Evolutionary conservation across 2,329 filamentous ascomycete genomes (phyloP), one percentile per base, ranked within the genome.

Genomic region (Dactylellina leptospora): DNA sequence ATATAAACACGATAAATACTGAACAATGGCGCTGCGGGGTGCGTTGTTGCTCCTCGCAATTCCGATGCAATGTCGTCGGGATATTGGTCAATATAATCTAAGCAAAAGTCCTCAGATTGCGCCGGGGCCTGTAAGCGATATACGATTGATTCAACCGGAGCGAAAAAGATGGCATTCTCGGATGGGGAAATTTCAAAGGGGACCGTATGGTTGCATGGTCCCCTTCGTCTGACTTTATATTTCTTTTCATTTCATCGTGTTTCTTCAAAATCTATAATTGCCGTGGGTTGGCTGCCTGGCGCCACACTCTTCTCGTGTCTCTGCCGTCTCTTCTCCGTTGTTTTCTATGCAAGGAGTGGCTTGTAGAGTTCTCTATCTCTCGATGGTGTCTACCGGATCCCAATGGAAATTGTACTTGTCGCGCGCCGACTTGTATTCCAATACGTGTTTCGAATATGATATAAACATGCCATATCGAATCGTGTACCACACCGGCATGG

Each of bases 261-360:
- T 20, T 45, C 45, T 54, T 63, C 50, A 33, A 33, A 6, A 6
- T 6, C 30, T 13, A 6, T 6, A 33, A 33, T 33, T 33, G 30
- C 30, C 30, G 30, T 33, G 30, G 13, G 48, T 20, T 47, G 54
- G 59, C 59, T 63, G 59, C 59, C 59, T 63, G 47, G 58, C 53
- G 64, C 64, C 56, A 71, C 64, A 61, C 58, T 62, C 33, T 42
- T n/a, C n/a, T n/a, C n/a, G n/a, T n/a, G n/a, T n/a, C n/a, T n/a
- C n/a, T n/a, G 18, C 18, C 28, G 23, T 28, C 5, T 47, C 20
- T 28, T 6, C 30, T 6, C 6, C 30, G 6, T 33, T 13, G n/a
- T n/a, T n/a, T n/a, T n/a, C n/a, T n/a, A 69, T 27, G 51, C 63
- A 59, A 68, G 63, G 47, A 55, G 63, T 69, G 55, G 63, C 63